Percentiles rank a stretch among this genome's conserved stretches.
Evolutionary conservation across 139 green algal species (phyloP).

Genomic region (Gonium pectorale): DNA sequence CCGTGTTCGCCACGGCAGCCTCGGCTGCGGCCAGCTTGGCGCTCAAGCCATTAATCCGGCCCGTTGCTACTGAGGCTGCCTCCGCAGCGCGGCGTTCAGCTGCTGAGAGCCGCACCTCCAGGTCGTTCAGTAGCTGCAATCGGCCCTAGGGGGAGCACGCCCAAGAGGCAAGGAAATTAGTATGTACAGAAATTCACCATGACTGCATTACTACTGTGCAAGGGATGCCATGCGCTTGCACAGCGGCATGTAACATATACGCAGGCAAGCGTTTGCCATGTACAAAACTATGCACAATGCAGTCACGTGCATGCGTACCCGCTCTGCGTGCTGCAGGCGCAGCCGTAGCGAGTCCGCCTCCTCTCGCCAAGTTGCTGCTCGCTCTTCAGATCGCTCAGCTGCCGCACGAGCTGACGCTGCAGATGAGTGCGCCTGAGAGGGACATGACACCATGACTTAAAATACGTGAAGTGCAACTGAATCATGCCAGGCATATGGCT

Average conservation of each 20-base stretch:
- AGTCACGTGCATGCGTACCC: too few relatives aligned
- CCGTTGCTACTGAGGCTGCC: not conserved
- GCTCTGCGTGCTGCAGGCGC: conserved; percentile 33
- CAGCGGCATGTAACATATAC: too few relatives aligned
- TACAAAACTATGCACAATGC: too few relatives aligned
- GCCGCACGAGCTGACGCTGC: conserved; percentile 32
- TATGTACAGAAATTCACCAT: too few relatives aligned
- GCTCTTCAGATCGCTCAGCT: conserved; percentile 37
- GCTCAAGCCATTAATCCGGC: conserved; percentile 24
- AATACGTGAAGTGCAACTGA: too few relatives aligned
- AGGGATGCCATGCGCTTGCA: too few relatives aligned
- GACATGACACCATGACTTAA: too few relatives aligned
- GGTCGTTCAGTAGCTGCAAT: not conserved
- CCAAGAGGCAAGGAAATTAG: too few relatives aligned
- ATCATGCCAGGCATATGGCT: too few relatives aligned
- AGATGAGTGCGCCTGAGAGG: conserved; percentile 20
- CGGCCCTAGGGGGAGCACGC: conserved; percentile 41
- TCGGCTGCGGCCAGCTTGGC: conserved; percentile 15
- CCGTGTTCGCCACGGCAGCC: conserved; percentile 3
- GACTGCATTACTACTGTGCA: too few relatives aligned
- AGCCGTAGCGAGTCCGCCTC: conserved; percentile 20
- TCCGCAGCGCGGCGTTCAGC: conserved; percentile 30
- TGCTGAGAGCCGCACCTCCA: conserved; percentile 36
- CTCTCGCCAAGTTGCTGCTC: not conserved
- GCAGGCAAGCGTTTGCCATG: too few relatives aligned